phyloP scores from a whole-genome alignment of 164 flowering plant genomes.

The Houttuynia cordata region DNA sequence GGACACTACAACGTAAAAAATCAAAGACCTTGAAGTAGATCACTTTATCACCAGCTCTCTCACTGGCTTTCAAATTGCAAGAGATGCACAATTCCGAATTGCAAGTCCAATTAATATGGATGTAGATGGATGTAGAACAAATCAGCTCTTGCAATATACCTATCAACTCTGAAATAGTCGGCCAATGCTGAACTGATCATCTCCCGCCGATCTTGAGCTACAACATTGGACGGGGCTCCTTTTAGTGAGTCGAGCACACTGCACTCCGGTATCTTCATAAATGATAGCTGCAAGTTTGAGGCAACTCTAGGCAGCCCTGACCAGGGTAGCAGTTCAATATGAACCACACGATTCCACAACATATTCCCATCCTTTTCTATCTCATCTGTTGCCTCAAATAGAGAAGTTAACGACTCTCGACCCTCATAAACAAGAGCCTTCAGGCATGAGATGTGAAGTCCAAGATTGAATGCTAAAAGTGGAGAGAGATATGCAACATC shows the following conservation, averaged over 20 bases:
- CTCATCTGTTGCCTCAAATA: constrained; percentile 29
- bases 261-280: constrained; percentile 86
- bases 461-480: constrained; percentile 65
- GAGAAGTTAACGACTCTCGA: constrained; percentile 35
- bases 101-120: constrained; percentile 71
- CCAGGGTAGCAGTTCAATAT: constrained; percentile 36
- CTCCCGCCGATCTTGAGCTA: constrained; percentile 67
- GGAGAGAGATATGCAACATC: constrained; percentile 72
- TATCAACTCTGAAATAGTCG: constrained; percentile 64
- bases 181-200: constrained; percentile 63
- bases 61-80: constrained; percentile 34
- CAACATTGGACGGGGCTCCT: constrained; percentile 35
- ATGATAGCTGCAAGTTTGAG: constrained; percentile 76
- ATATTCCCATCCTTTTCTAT: constrained; percentile 14
- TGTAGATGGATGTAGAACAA: constrained; percentile 41
- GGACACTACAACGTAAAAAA: neutral
- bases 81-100: constrained; percentile 59
- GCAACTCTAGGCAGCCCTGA: constrained; percentile 47
- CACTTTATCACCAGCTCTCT: constrained; percentile 11
- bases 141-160: constrained; percentile 66
- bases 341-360: constrained; percentile 17
- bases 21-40: constrained; percentile 68
- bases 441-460: constrained; percentile 61
- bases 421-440: constrained; percentile 48
- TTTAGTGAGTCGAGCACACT: constrained; percentile 58